A percentile compares a stretch with the other conserved stretches of the same genome.
Evolutionary conservation across 2,329 filamentous ascomycete genomes (phyloP).

Genomic region (Diaporthe nobilis): DNA sequence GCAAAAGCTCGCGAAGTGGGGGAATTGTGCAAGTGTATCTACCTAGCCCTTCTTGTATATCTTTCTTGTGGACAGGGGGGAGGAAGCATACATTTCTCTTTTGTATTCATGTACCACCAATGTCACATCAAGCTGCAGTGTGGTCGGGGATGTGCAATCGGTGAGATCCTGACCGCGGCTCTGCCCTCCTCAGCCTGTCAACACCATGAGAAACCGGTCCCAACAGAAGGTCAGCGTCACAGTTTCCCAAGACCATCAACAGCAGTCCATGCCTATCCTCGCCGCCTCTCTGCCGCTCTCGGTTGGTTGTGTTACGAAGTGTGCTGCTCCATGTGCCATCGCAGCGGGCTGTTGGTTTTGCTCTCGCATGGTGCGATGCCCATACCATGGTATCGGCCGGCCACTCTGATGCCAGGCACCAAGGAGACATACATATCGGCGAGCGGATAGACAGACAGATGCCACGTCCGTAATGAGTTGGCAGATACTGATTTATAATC

Average conservation of each 20-base stretch:
- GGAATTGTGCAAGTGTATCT: constrained; percentile 9
- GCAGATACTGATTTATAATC: not conserved
- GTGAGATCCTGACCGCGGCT: constrained; percentile 4
- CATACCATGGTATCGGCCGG: not conserved
- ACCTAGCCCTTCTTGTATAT: constrained; percentile 27
- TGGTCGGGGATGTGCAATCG: not conserved
- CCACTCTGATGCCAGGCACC: not conserved
- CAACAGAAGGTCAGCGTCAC: not conserved
- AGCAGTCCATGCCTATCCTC: not conserved
- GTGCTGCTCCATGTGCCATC: not conserved
- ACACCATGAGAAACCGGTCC: constrained; percentile 1
- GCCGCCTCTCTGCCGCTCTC: not conserved
- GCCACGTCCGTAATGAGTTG: not conserved
- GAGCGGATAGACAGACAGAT: not conserved
- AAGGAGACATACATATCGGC: not conserved
- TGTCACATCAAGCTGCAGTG: constrained; percentile 19
- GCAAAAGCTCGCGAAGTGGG: not conserved
- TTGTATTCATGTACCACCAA: constrained; percentile 39
- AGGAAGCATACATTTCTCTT: constrained; percentile 15
- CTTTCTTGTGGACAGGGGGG: not conserved
- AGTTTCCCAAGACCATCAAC: not conserved
- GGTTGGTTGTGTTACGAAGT: not conserved
- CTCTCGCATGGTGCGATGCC: not conserved
- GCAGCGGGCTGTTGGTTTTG: not conserved
- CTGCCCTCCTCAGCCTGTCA: not conserved